Evolutionary conservation across 2,329 filamentous ascomycete species (phyloP).

Genomic region (Ophiostoma quercus): DNA sequence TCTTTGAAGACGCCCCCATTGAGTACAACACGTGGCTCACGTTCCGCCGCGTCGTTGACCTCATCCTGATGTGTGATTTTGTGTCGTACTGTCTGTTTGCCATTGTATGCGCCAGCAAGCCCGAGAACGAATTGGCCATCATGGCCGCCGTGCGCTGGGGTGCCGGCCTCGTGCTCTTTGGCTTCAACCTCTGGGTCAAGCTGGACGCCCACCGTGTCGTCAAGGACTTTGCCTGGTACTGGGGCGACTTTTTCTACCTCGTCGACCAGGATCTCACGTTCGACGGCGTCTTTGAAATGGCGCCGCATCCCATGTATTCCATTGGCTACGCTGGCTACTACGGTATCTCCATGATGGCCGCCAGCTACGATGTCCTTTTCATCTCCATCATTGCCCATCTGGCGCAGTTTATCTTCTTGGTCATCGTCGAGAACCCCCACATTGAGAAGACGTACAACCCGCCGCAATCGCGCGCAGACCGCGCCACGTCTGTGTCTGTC

Average conservation of each 20-base stretch:
- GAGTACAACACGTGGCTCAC: constrained; percentile 99
- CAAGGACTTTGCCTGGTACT: constrained; percentile 99
- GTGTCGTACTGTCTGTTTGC: constrained; percentile 95
- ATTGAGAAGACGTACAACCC: constrained; percentile 98
- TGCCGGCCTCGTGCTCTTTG: constrained; percentile 69
- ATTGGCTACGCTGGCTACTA: constrained; percentile 98
- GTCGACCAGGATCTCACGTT: constrained; percentile 97
- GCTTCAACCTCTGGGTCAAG: constrained; percentile 98
- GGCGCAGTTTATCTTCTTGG: constrained; percentile 88
- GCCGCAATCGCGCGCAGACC: constrained; percentile 64
- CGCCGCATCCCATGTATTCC: constrained; percentile 97
- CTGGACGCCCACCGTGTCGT: constrained; percentile 95
- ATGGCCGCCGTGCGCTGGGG: constrained; percentile 73
- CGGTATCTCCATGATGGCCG: constrained; percentile 95
- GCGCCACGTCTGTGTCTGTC: constrained; percentile 29
- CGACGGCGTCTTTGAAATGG: constrained; percentile 98
- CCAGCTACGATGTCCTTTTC: constrained; percentile 94
- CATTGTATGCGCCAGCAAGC: constrained; percentile 74
- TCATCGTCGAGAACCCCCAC: constrained; percentile 90
- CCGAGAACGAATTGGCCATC: constrained; percentile 62
- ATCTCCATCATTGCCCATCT: constrained; percentile 94
- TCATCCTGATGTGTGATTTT: constrained; percentile 99
- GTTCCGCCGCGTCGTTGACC: constrained; percentile 89
- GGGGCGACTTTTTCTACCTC: constrained; percentile 98
- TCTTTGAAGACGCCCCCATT: constrained; percentile 84